Evolutionary conservation across 495 filamentous ascomycete species (phyloP).

Genomic region (Talaromyces ruber): DNA sequence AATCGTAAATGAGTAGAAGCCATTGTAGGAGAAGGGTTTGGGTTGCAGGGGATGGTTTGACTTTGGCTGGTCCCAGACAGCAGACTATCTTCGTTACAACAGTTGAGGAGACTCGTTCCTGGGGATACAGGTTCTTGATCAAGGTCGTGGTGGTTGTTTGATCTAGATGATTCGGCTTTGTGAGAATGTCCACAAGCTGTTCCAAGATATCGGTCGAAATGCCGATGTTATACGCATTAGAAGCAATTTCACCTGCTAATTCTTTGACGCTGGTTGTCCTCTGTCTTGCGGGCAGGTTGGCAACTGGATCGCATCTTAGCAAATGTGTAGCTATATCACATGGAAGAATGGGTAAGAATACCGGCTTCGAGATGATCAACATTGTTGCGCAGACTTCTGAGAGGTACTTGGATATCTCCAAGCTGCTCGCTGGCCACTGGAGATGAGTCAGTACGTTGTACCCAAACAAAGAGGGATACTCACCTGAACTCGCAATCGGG

Average conservation of each 20-base stretch:
- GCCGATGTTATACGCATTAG: constrained; percentile 56
- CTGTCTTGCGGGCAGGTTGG: constrained; percentile 31
- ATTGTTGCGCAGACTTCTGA: constrained; percentile 24
- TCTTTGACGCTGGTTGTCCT: constrained; percentile 32
- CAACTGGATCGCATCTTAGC: constrained; percentile 22
- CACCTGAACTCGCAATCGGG: constrained; percentile 3
- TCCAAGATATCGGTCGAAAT: constrained; percentile 51
- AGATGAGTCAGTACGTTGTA: background rate
- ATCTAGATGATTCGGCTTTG: constrained; percentile 59
- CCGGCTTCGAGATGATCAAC: constrained; percentile 36
- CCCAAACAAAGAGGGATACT: background rate
- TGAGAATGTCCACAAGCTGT: constrained; percentile 58
- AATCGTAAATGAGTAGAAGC: constrained; percentile 70
- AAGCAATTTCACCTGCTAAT: constrained; percentile 31
- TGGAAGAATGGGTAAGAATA: constrained; percentile 12
- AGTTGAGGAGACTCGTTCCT: constrained; percentile 49
- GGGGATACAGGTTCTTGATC: constrained; percentile 69
- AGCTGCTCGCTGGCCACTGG: background rate
- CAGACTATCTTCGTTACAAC: constrained; percentile 61
- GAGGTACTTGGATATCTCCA: constrained; percentile 1
- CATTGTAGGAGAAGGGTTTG: constrained; percentile 68
- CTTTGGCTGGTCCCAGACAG: constrained; percentile 67
- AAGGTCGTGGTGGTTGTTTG: constrained; percentile 60
- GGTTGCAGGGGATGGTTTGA: constrained; percentile 63
- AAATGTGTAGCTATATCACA: background rate